Conservation (phyloP, 768 basidiomycete species). For the Psilocybe sp. region DNA sequence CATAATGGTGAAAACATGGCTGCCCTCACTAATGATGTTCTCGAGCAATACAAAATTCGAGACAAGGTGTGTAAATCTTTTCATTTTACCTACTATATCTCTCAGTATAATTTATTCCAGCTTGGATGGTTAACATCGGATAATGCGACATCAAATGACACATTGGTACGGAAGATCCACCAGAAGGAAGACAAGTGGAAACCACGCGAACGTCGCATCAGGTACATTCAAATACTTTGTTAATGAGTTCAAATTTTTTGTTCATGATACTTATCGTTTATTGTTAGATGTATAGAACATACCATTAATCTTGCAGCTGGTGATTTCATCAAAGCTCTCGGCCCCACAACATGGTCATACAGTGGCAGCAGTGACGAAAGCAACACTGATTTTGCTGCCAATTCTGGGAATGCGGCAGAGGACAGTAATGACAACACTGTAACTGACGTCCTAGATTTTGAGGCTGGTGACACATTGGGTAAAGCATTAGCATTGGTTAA, state of each 20-base stretch:
- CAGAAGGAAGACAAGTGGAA: slow-evolving; percentile 20
- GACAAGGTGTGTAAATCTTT: slow-evolving; percentile 18
- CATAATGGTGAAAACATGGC: slow-evolving; percentile 19
- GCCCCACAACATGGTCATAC: slow-evolving; percentile 1
- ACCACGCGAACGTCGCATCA: slow-evolving; percentile 15
- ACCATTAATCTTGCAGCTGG: slow-evolving; percentile 23
- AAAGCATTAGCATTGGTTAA: slow-evolving; percentile 20
- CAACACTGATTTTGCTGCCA: slow-evolving; percentile 1
- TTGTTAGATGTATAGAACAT: slow-evolving; percentile 31
- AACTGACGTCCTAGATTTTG: too few species aligned
- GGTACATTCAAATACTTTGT: slow-evolving; percentile 10
- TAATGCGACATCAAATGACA: slow-evolving; percentile 25
- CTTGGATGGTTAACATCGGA: slow-evolving; percentile 29
- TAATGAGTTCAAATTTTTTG: too few species aligned
- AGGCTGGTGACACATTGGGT: slow-evolving; percentile 17
- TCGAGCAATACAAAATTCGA: slow-evolving; percentile 16
- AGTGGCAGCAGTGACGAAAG: neutral
- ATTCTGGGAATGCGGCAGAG: slow-evolving; percentile 10
- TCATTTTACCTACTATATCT: neutral
- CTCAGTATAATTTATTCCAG: slow-evolving; percentile 14
- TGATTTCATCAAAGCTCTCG: slow-evolving; percentile 23
- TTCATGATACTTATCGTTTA: neutral
- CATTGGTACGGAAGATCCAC: slow-evolving; percentile 14
- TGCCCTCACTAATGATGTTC: slow-evolving; percentile 3
- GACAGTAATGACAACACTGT: slow-evolving; percentile 5